A percentile compares a stretch with the other conserved stretches of the same genome.
phyloP scores from a whole-genome alignment of 2,329 filamentous ascomycete species.

The Colletotrichum lentis region DNA sequence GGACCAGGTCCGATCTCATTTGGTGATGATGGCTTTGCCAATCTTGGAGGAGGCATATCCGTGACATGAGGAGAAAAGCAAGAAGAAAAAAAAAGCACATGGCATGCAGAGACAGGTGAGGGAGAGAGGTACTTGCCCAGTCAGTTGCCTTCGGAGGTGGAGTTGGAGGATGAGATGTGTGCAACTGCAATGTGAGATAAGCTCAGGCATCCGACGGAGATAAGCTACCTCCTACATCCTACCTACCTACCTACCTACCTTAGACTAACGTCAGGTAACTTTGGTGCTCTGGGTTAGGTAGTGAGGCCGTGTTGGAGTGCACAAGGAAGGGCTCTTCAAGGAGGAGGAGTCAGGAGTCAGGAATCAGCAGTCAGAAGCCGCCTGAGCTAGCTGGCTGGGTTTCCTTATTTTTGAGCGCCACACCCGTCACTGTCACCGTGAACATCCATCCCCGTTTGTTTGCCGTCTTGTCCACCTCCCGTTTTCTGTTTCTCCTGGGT shows the following conservation, averaged over 20 bases:
- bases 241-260: too few relatives aligned
- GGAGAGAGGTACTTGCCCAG: constrained; percentile 4
- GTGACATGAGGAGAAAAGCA: constrained; percentile 12
- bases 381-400: neutral
- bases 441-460: constrained; percentile 4
- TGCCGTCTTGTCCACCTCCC: neutral
- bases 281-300: constrained; percentile 16
- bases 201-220: constrained; percentile 3
- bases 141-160: neutral
- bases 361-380: neutral
- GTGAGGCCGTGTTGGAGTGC: constrained; percentile 18
- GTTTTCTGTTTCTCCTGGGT: neutral
- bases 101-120: constrained; percentile 26
- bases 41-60: constrained; percentile 10
- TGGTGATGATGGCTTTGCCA: constrained; percentile 21
- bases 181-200: constrained; percentile 1
- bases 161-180: neutral
- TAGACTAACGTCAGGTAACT: constrained; percentile 27
- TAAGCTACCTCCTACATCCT: too few relatives aligned
- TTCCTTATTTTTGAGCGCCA: neutral
- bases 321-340: neutral
- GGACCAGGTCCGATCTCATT: constrained; percentile 17
- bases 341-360: too few relatives aligned
- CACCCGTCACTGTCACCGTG: neutral
- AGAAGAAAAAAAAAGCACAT: too few relatives aligned